Conservation (phyloP, 2,329 filamentous ascomycete genomes). For the Alternaria brassicae region DNA sequence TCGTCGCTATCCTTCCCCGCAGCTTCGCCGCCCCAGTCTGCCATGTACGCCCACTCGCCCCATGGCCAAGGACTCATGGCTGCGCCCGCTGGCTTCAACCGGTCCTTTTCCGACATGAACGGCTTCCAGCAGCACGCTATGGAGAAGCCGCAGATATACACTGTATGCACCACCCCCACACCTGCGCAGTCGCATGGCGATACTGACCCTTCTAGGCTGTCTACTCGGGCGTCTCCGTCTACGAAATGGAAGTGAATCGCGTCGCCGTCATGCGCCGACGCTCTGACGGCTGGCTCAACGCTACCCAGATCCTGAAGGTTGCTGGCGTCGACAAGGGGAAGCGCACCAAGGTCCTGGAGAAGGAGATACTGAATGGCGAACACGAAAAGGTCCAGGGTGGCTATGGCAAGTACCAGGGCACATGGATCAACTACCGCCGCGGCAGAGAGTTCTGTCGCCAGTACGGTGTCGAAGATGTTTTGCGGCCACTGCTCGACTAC, state of each 20-base stretch:
- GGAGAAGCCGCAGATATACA: slow-evolving; percentile 60
- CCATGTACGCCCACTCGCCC: slow-evolving; percentile 44
- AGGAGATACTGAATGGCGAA: slow-evolving; percentile 94
- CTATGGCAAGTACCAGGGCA: slow-evolving; percentile 98
- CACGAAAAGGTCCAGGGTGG: slow-evolving; percentile 99
- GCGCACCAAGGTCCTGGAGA: slow-evolving; percentile 95
- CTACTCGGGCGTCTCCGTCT: slow-evolving; percentile 94
- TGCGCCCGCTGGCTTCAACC: slow-evolving; percentile 44
- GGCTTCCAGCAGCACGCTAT: slow-evolving; percentile 48
- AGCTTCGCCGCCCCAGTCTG: slow-evolving; percentile 39
- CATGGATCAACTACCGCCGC: slow-evolving; percentile 94
- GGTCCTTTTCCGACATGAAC: slow-evolving; percentile 50
- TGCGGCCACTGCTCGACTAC: slow-evolving; percentile 78
- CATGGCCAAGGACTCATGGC: slow-evolving; percentile 44
- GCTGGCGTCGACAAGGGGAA: slow-evolving; percentile 97
- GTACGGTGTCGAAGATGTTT: slow-evolving; percentile 76
- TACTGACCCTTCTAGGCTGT: slow-evolving; percentile 65
- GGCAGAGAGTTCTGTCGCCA: slow-evolving; percentile 89
- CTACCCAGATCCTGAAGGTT: slow-evolving; percentile 97
- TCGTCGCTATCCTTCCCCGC: slow-evolving; percentile 37
- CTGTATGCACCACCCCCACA: slow-evolving; percentile 52
- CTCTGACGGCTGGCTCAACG: slow-evolving; percentile 95
- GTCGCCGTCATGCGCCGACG: slow-evolving; percentile 95
- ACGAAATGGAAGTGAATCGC: slow-evolving; percentile 96
- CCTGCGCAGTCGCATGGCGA: slow-evolving; percentile 72